Conservation (phyloP, 192 early-diverging fungal genomes). For the Coemansia umbellata region DNA sequence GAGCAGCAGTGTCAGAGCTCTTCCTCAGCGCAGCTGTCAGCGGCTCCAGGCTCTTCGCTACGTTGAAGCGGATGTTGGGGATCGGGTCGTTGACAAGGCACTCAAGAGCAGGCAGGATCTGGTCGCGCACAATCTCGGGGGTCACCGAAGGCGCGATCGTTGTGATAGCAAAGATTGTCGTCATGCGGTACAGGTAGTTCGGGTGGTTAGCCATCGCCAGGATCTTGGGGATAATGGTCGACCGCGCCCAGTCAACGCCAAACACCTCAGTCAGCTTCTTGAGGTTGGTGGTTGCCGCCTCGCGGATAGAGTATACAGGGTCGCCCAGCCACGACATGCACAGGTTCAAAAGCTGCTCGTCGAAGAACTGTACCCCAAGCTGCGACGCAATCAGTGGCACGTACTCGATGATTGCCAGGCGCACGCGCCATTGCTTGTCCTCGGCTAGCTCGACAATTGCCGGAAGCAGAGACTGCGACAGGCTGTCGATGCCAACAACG, state of each 20-base stretch:
- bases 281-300: constrained; percentile 93
- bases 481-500: constrained; percentile 94
- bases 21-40: constrained; percentile 75
- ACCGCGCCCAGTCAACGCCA: constrained; percentile 97
- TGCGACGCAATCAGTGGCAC: constrained; percentile 96
- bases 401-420: constrained; percentile 98
- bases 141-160: constrained; percentile 84
- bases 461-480: constrained; percentile 94
- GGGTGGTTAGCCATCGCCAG: constrained; percentile 81
- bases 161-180: constrained; percentile 94
- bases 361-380: constrained; percentile 94
- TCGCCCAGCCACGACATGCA: constrained; percentile 99
- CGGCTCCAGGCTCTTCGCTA: constrained; percentile 89
- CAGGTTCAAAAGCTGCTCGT: constrained; percentile 88
- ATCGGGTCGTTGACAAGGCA: constrained; percentile 88
- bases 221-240: constrained; percentile 91
- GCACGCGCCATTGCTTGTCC: constrained; percentile 99
- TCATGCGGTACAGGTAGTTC: constrained; percentile 99
- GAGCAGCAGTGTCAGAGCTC: constrained; percentile 55
- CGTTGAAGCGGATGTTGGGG: constrained; percentile 99
- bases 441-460: constrained; percentile 98
- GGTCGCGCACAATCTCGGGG: constrained; percentile 81
- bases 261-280: constrained; percentile 96
- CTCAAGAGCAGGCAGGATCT: constrained; percentile 84
- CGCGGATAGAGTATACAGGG: constrained; percentile 93